Evolutionary conservation across 495 filamentous ascomycete genomes (phyloP), one percentile per base, ranked within the genome.

Genomic region (Staphylotrichum tortipilum): DNA sequence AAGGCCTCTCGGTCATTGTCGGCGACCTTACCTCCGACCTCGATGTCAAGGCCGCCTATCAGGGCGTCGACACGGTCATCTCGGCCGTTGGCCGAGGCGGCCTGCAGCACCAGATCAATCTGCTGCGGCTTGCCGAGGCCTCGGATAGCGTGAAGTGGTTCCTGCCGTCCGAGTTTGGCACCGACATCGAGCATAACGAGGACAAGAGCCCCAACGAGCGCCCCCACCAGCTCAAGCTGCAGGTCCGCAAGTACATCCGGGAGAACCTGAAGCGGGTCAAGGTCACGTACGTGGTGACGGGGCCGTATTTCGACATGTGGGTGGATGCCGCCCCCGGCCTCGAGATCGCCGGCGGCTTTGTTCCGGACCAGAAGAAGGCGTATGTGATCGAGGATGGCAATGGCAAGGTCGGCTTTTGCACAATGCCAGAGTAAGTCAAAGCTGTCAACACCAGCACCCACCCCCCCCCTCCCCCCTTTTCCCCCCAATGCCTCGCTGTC

Each of bases 101-200:
- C 4, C 69, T 86, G 7, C 66, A 73, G 3, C 63, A 68, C 14
- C 83, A 86, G 57, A 75, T 83, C 50, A 65, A 74, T 1, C 68
- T 86, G 0, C 69, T 86, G 45, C 64, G 66, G 40, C 69, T 82
- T 11, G 82, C 82, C 31, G 77, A 79, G 39, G 69, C 68, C 28
- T 72, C 74, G 14, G 58, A 69, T 1, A 67, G 59, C 34, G 77
- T 88, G 17, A 72, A 78, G 51, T 79, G 79, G 68, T 86, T 87
- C 66, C 74, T 85, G 52, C 83, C 84, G 4, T 84, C 79, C 17
- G 84, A 87, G 59, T 87, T 82, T 56, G 84, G 84, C 49, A 88
- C 84, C 0, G 84, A 87, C 49, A 82, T 87, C 53, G 82, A 83
- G 59, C 82, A 86, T 56, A 66, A 73, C 17, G 55, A n/a, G n/a